A percentile compares a stretch with the other conserved stretches of the same genome.
phyloP scores from a whole-genome alignment of 2,329 filamentous ascomycete genomes.

The Rugonectria rugulosa region DNA sequence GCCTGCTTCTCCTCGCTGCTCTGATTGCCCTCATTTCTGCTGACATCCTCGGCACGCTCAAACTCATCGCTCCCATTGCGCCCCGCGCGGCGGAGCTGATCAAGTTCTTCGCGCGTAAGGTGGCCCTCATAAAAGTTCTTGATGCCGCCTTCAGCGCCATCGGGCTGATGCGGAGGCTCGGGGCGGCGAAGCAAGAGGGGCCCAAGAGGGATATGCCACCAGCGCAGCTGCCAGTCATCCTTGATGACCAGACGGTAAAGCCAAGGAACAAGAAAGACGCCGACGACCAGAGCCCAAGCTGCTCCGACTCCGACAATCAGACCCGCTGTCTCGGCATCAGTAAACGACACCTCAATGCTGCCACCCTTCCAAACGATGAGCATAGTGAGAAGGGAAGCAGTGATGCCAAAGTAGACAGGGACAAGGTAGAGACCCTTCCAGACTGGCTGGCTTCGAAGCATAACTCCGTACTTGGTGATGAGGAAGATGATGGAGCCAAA shows the following conservation, averaged over 20 bases:
- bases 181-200: conserved; percentile 59
- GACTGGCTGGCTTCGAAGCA: conserved; percentile 61
- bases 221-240: conserved; percentile 67
- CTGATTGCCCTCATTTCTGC: conserved; percentile 12
- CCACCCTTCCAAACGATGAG: conserved; percentile 67
- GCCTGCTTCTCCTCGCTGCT: conserved; percentile 31
- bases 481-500: conserved; percentile 65
- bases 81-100: conserved; percentile 46
- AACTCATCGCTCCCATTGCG: conserved; percentile 31
- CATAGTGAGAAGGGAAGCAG: conserved; percentile 63
- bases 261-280: conserved; percentile 65
- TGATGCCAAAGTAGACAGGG: conserved; percentile 65
- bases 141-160: conserved; percentile 66
- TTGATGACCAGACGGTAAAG: conserved; percentile 64
- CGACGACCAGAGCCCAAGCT: conserved; percentile 56
- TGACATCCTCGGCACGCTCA: conserved; percentile 30
- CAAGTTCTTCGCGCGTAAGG: conserved; percentile 60
- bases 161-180: conserved; percentile 63
- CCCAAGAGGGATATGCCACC: conserved; percentile 61
- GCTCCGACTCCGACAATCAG: conserved; percentile 62
- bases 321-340: conserved; percentile 55
- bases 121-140: conserved; percentile 65
- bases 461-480: conserved; percentile 65
- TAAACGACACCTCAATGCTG: conserved; percentile 48
- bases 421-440: conserved; percentile 60